These are phyloP conservation scores for Raphanus hybrid DNA, from an alignment of 441 rosid species.

Conservation along the genomic window DNA sequence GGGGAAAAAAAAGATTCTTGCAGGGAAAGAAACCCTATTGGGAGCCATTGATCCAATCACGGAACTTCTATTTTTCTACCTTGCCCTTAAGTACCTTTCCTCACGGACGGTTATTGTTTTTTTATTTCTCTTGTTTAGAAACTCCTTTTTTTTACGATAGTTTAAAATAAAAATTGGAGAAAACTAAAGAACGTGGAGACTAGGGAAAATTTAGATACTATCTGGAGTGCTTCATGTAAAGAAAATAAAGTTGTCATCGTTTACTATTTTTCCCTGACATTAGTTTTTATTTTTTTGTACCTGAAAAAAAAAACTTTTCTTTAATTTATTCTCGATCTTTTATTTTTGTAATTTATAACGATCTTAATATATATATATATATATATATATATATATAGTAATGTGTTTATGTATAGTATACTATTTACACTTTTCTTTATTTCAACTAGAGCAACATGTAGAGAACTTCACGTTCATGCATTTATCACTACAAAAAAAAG, in stretches of 20 bases:
- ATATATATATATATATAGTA: neutral
- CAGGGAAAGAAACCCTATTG: slow-evolving; percentile 19
- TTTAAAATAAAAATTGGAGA: neutral
- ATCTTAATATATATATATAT: neutral
- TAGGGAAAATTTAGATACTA: neutral
- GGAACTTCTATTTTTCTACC: neutral
- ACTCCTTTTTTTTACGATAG: neutral
- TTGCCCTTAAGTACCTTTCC: slow-evolving; percentile 2
- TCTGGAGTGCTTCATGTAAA: slow-evolving; percentile 10
- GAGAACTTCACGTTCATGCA: slow-evolving; percentile 22
- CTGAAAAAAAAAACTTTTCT: too few species aligned
- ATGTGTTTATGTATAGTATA: neutral
- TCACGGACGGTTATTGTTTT: slow-evolving; percentile 1
- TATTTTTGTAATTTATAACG: neutral
- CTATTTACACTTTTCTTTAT: neutral
- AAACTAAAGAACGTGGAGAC: neutral
- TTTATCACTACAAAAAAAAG: too few species aligned
- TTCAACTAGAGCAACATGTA: neutral
- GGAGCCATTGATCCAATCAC: slow-evolving; percentile 39
- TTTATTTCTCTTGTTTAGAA: neutral
- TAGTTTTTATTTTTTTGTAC: too few species aligned
- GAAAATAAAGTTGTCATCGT: neutral
- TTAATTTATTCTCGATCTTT: neutral
- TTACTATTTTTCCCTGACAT: neutral
- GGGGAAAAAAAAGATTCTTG: too few species aligned